These are phyloP conservation scores for Fusarium decemcellulare DNA, from an alignment of 2,329 filamentous ascomycete species.

Conservation along the genomic window DNA sequence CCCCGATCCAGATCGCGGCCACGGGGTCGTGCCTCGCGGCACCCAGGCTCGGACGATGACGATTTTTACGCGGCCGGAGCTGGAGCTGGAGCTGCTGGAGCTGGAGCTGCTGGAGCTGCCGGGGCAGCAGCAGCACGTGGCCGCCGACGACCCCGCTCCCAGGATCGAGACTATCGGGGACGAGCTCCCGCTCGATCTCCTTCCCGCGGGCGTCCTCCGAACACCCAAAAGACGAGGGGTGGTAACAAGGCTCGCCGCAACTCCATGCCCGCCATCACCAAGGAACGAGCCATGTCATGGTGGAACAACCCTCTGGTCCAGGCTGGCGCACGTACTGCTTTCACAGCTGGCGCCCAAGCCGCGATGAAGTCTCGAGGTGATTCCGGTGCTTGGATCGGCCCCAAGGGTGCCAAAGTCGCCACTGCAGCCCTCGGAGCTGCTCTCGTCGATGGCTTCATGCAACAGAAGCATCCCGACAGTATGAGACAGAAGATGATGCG, in stretches of 20 bases:
- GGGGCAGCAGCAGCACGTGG: conserved; percentile 19
- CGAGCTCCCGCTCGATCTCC: conserved; percentile 33
- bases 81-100: conserved; percentile 7
- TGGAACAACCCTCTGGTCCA: conserved; percentile 56
- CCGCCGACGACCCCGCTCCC: conserved; percentile 43
- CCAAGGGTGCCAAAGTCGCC: conserved; percentile 64
- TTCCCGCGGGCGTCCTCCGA: conserved; percentile 43
- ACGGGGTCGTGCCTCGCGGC: conserved; percentile 27
- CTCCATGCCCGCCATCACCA: conserved; percentile 52
- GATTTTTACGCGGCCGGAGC: conserved; percentile 23
- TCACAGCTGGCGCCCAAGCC: conserved; percentile 64
- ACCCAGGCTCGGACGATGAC: conserved; percentile 37
- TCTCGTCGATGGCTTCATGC: conserved; percentile 62
- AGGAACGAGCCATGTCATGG: conserved; percentile 44
- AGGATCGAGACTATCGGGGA: conserved; percentile 34
- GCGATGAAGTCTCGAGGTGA: conserved; percentile 62
- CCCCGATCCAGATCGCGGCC: conserved; percentile 32
- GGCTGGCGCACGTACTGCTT: conserved; percentile 61
- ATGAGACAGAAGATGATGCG: conserved; percentile 45
- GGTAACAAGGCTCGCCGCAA: conserved; percentile 45
- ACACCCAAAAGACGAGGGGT: conserved; percentile 31
- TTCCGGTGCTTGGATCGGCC: conserved; percentile 61
- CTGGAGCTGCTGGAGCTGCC: conserved; percentile 12
- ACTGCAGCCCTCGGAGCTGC: conserved; percentile 65
- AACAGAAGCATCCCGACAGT: conserved; percentile 50